These are phyloP conservation scores for Apiospora marii DNA, from an alignment of 2,329 filamentous ascomycete genomes.

Conservation along the genomic window DNA sequence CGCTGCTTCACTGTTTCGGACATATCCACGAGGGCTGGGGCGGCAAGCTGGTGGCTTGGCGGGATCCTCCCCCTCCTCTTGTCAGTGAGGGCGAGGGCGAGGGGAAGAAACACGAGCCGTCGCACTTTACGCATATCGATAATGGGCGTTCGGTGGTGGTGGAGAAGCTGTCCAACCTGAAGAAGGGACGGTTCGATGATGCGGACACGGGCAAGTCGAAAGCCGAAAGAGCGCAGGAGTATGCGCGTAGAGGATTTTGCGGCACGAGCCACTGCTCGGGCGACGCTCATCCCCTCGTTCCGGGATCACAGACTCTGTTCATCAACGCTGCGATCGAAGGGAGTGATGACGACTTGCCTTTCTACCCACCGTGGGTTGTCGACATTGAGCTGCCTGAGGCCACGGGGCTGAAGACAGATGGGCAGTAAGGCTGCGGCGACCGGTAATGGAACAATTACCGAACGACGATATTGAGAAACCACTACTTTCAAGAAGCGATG, in stretches of 20 bases:
- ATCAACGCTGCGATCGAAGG: not conserved
- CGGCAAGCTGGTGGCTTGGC: conserved; percentile 50
- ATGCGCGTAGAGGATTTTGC: not conserved
- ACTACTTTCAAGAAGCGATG: too few relatives aligned
- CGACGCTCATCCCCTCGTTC: not conserved
- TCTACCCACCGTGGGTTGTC: not conserved
- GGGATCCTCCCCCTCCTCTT: not conserved
- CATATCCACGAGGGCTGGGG: conserved; percentile 70
- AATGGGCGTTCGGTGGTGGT: not conserved
- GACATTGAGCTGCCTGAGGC: not conserved
- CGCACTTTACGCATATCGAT: not conserved
- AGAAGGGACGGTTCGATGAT: not conserved
- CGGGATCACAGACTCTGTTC: not conserved
- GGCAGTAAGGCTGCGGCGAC: too few relatives aligned
- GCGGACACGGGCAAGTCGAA: not conserved
- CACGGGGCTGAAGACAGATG: not conserved
- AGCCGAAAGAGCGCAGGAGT: not conserved
- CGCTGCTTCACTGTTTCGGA: conserved; percentile 62
- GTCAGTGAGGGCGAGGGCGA: not conserved
- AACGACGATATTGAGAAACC: not conserved
- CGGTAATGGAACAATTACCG: not conserved
- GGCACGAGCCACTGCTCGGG: not conserved
- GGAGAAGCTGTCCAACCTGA: not conserved
- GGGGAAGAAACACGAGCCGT: not conserved
- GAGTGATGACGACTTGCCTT: not conserved